Evolutionary conservation across 1,139 yeast genomes (phyloP), one percentile per base, ranked within the genome.

Genomic region (Debaryomyces singareniensis): DNA sequence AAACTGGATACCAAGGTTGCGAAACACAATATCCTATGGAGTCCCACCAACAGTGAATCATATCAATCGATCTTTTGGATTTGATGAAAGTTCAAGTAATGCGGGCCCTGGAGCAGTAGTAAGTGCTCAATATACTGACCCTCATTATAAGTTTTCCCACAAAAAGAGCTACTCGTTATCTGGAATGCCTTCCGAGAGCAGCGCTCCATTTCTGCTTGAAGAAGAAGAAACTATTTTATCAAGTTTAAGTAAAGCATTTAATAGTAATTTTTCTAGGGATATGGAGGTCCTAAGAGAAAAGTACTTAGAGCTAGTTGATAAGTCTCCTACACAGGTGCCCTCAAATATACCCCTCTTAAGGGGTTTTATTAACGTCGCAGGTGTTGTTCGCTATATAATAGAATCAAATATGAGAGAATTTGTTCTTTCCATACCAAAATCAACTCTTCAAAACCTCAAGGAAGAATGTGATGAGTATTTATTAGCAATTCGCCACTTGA

Each of bases 221-320:
- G 27, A 30, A 14, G 32, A 30, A 23, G 29, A 26, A 15, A 23
- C 12, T 11, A 25, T 30, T 10, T 23, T 23, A 12, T 26, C 26
- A n/a, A 22, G 26, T 6, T 26, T 26, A 15, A 22, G 32, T 10
- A 12, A 16, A 15, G 27, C 20, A 16, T 22, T 26, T 13, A 28
- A 26, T 10, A 7, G 20, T 5, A 21, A 12, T 15, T 7, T 18
- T 13, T 20, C 6, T 22, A 15, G 13, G 2, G 29, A 15, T 13
- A 23, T 30, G 13, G 26, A 23, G 18, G 12, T 13, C 10, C 16
- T 30, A 11, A 16, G 24, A 18, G 24, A 20, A n/a, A 23, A 26
- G 11, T 30, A 30, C 16, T 15, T 26, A 12, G 4, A 16, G 9
- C 18, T 30, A 22, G 24, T 30, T 5, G 32, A 30, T 5, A 23